These are phyloP conservation scores for Fusarium dlaminii DNA, from an alignment of 2,329 filamentous ascomycete genomes.

Conservation along the genomic window DNA sequence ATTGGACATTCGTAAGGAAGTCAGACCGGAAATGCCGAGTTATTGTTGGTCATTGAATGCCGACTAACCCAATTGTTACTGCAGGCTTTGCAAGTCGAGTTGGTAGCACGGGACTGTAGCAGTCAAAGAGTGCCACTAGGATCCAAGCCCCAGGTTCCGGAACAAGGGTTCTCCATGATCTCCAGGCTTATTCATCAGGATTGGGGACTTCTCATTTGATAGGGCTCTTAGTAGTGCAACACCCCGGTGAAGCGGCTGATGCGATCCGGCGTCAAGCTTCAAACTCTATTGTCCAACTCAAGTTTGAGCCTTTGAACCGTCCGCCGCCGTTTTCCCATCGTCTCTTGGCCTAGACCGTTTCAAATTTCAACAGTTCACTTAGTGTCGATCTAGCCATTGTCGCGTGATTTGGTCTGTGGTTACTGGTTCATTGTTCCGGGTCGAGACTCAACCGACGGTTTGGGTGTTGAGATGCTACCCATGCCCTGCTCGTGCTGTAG, in stretches of 20 bases:
- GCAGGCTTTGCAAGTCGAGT: background rate
- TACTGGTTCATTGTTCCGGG: background rate
- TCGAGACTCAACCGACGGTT: background rate
- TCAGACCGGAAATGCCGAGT: background rate
- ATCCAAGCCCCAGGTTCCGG: background rate
- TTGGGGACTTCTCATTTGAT: background rate
- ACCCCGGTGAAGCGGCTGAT: background rate
- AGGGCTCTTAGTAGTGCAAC: background rate
- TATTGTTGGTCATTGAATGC: background rate
- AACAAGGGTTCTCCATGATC: background rate
- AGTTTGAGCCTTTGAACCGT: background rate
- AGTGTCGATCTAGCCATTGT: background rate
- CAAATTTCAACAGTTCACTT: background rate
- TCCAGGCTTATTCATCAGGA: background rate
- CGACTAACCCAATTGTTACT: background rate
- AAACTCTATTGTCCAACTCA: slow-evolving; percentile 5
- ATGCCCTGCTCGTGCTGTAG: background rate
- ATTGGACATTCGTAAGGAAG: background rate
- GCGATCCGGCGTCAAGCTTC: background rate
- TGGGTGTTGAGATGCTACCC: background rate
- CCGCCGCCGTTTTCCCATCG: background rate
- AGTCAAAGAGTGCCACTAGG: background rate
- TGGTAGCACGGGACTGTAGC: background rate
- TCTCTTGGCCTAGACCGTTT: background rate
- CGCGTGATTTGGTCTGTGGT: background rate